A percentile compares a stretch with the other conserved stretches of the same genome.
phyloP scores from a whole-genome alignment of 495 filamentous ascomycete species.

The Parathielavia hyrcaniae region DNA sequence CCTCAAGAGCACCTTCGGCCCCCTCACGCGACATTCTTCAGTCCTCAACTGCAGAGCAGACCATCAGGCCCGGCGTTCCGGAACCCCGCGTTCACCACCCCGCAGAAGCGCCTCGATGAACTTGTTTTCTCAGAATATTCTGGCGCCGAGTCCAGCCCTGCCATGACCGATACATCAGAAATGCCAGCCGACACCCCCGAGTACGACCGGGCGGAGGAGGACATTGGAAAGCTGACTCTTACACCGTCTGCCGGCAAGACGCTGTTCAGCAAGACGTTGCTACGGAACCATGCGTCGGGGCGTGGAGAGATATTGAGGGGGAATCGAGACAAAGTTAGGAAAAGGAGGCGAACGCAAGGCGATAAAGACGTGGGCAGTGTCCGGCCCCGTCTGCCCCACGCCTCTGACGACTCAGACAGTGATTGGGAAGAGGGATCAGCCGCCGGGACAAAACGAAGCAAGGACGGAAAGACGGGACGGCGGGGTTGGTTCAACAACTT shows the following conservation, averaged over 20 bases:
- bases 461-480: conserved; percentile 22
- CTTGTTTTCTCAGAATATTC: conserved; percentile 61
- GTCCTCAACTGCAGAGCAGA: conserved; percentile 30
- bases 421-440: conserved; percentile 26
- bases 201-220: conserved; percentile 30
- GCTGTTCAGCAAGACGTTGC: conserved; percentile 38
- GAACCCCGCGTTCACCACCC: conserved; percentile 70
- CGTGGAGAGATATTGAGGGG: conserved; percentile 38
- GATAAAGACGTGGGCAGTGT: conserved; percentile 42
- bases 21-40: conserved; percentile 36
- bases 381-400: conserved; percentile 39
- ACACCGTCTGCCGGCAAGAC: conserved; percentile 37
- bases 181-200: conserved; percentile 44
- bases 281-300: conserved; percentile 43
- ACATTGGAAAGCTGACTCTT: conserved; percentile 34
- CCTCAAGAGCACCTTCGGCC: conserved; percentile 35
- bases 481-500: conserved; percentile 46
- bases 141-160: conserved; percentile 76
- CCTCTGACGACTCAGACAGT: conserved; percentile 54
- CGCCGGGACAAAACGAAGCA: conserved; percentile 26
- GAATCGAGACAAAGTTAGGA: conserved; percentile 40
- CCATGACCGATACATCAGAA: conserved; percentile 60
- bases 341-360: conserved; percentile 38
- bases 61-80: conserved; percentile 49
- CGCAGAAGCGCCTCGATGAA: conserved; percentile 61